Conservation (phyloP, 768 basidiomycete species). For the Phaeotremella skinneri region DNA sequence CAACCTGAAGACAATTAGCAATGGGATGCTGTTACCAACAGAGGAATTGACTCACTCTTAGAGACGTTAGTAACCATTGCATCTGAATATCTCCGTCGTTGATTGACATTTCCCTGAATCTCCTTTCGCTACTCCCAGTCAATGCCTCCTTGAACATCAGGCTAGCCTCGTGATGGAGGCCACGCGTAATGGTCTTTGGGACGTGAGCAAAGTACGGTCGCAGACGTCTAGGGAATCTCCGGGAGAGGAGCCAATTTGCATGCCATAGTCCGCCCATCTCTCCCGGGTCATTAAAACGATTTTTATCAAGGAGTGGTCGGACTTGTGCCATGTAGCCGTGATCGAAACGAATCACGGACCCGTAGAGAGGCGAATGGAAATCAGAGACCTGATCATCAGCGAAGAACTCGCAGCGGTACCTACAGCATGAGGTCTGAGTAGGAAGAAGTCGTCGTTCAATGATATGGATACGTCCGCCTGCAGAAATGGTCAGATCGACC, state of each 20-base stretch:
- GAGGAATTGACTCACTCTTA: slow-evolving; percentile 24
- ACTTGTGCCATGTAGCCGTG: slow-evolving; percentile 43
- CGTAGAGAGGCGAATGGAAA: slow-evolving; percentile 45
- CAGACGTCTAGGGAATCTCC: slow-evolving; percentile 41
- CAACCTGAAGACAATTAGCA: slow-evolving; percentile 30
- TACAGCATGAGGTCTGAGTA: slow-evolving; percentile 42
- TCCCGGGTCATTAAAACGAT: slow-evolving; percentile 42
- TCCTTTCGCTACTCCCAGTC: slow-evolving; percentile 29
- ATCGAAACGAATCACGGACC: slow-evolving; percentile 47
- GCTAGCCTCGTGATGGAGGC: slow-evolving; percentile 46
- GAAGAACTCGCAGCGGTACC: background rate
- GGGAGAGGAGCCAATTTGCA: slow-evolving; percentile 44
- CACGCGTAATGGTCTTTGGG: slow-evolving; percentile 46
- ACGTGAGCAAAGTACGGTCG: slow-evolving; percentile 49
- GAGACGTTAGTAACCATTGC: slow-evolving; percentile 43
- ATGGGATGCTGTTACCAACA: slow-evolving; percentile 1
- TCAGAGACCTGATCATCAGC: slow-evolving; percentile 27
- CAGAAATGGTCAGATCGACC: background rate
- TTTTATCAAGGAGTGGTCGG: slow-evolving; percentile 39
- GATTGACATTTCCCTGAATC: slow-evolving; percentile 41
- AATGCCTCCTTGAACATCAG: slow-evolving; percentile 46
- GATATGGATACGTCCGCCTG: slow-evolving; percentile 37
- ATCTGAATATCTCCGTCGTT: slow-evolving; percentile 48
- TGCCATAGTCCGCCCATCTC: slow-evolving; percentile 45
- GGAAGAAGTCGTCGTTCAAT: slow-evolving; percentile 48